Evolutionary conservation across 2,329 filamentous ascomycete genomes (phyloP), one percentile per base, ranked within the genome.

Genomic region (Cryphonectria carpinicola): DNA sequence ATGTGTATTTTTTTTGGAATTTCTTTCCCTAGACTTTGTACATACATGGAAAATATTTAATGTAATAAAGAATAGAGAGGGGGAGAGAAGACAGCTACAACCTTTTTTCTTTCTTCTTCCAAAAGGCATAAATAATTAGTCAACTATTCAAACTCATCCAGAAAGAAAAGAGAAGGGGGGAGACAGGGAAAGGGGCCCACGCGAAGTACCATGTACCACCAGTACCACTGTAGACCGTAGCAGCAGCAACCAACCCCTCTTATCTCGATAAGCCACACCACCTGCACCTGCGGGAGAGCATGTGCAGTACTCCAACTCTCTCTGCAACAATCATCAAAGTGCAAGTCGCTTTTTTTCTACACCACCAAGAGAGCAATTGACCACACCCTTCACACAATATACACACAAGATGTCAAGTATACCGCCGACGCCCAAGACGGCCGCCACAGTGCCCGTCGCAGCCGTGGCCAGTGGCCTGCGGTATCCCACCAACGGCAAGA

Each of bases 401-500:
- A 41, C 32, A 32, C 5, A 22, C 69, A 75, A 72, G 74, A 88
- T 88, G 86, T 82, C 85, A 71, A 87, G 85, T 78, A 79, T 85
- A 58, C 85, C 86, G 75, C 80, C 85, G 70, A 70, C 71, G 81
- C 82, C 75, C 84, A 85, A 78, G 85, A 83, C 86, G 74, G 80
- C 86, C 46, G 52, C 41, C 64, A 41, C 41, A 11, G 66, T 62
- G 52, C 37, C 62, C 65, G 13, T 46, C 68, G 56, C 56, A 43
- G 70, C 66, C 66, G 35, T 67, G 39, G 41, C 25, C 62, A 71
- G 66, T 62, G 91, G 93, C 37, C 90, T 99, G 73, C 93, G 94
- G 75, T 93, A 97, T 78, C 95, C 96, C 64, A 93, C 93, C 70
- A 97, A 90, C 81, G 94, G 94, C 84, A 98, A 98, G 84, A 97